Percentiles rank a stretch among this genome's conserved stretches.
These are phyloP conservation scores for Ulota crispa DNA, from an alignment of 225 moss, liverwort and hornwort genomes.

Conservation along the genomic window DNA sequence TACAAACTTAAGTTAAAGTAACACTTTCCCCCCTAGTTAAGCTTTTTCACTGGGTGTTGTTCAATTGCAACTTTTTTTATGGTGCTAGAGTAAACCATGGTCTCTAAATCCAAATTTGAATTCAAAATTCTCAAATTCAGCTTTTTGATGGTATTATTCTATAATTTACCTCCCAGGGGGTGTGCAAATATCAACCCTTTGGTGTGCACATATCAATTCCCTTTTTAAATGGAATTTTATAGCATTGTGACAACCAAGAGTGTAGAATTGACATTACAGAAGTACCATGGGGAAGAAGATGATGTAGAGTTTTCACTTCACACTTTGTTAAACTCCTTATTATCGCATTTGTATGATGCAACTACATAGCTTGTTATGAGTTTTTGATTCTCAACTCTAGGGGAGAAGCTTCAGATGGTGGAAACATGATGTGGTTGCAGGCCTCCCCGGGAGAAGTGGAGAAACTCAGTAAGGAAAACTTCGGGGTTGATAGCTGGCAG, in stretches of 20 bases:
- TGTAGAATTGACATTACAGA: neutral
- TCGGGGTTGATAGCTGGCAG: slow-evolving; percentile 51
- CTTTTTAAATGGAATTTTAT: neutral
- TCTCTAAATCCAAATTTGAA: too few species aligned
- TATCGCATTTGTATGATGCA: neutral
- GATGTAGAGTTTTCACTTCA: neutral
- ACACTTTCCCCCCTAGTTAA: too few species aligned
- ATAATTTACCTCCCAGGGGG: too few species aligned
- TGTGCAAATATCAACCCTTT: too few species aligned
- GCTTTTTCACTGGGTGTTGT: too few species aligned
- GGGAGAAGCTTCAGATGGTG: neutral
- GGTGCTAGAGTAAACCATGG: too few species aligned
- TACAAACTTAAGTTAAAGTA: too few species aligned
- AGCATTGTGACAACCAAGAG: neutral
- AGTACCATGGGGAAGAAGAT: neutral
- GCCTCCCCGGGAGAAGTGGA: slow-evolving; percentile 32
- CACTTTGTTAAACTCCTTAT: neutral
- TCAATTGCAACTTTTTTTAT: too few species aligned
- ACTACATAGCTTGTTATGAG: neutral
- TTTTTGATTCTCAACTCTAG: neutral
- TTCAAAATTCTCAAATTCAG: too few species aligned
- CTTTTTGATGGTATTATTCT: too few species aligned
- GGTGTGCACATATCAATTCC: too few species aligned
- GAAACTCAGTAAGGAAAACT: slow-evolving; percentile 47
- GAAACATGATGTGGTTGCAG: slow-evolving; percentile 29